Percentiles rank a stretch among this genome's conserved stretches.
Conservation (phyloP, 2,329 filamentous ascomycete genomes). For the Ophiostoma angusticollis region DNA sequence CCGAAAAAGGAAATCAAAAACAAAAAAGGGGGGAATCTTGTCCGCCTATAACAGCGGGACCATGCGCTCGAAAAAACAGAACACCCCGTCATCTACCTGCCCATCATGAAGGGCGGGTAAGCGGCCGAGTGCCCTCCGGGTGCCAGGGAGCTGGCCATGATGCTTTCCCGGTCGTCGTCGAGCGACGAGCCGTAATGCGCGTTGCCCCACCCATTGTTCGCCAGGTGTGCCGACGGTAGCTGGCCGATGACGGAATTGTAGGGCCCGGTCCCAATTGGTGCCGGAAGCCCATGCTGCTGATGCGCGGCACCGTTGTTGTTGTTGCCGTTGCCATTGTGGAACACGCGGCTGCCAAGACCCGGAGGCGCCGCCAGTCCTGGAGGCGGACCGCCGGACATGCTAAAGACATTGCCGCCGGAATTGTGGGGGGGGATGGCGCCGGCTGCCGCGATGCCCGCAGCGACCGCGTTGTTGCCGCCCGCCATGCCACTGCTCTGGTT, state of each 20-base stretch:
- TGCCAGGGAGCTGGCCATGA: conserved; percentile 1
- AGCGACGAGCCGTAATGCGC: too few relatives aligned
- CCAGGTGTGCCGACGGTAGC: too few relatives aligned
- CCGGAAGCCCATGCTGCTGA: background rate
- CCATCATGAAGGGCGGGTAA: conserved; percentile 20
- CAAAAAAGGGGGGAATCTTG: too few relatives aligned
- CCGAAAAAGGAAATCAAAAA: too few relatives aligned
- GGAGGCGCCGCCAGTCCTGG: conserved; percentile 69
- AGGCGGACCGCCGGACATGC: conserved; percentile 61
- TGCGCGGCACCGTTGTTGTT: too few relatives aligned
- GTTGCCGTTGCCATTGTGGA: background rate
- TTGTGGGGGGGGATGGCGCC: too few relatives aligned
- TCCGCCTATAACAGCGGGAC: too few relatives aligned
- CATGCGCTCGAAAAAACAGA: too few relatives aligned
- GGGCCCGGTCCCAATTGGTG: too few relatives aligned
- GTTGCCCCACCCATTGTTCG: too few relatives aligned
- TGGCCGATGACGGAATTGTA: too few relatives aligned
- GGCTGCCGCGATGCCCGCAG: conserved; percentile 38
- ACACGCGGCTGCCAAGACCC: conserved; percentile 38
- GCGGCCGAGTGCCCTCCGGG: conserved; percentile 9
- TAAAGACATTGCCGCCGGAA: conserved; percentile 49
- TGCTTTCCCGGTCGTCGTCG: conserved; percentile 8
- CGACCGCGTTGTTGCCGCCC: conserved; percentile 17
- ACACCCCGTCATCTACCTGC: too few relatives aligned
- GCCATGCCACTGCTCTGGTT: conserved; percentile 23